Percentiles rank a stretch among this genome's conserved stretches.
Evolutionary conservation across 345 rosid genomes (phyloP).

Genomic region (Theobroma cacao): DNA sequence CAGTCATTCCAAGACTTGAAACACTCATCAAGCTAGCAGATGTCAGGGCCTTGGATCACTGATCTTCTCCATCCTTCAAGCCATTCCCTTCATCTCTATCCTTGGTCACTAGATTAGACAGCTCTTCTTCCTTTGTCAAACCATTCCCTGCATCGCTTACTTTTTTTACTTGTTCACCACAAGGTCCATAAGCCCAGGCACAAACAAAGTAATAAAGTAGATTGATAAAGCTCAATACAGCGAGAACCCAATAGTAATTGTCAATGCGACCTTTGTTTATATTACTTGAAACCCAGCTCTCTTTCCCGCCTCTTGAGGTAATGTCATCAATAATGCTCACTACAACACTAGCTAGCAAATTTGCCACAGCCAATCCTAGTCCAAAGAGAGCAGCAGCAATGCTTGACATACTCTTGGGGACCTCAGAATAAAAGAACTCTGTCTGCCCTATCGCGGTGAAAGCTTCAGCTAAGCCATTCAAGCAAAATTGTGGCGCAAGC

Average conservation of each 20-base stretch:
- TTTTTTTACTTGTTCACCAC: slow-evolving; percentile 30
- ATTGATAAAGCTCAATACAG: slow-evolving; percentile 51
- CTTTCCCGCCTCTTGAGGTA: slow-evolving; percentile 44
- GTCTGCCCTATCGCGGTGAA: slow-evolving; percentile 68
- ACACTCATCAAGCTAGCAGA: not conserved
- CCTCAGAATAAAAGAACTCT: slow-evolving; percentile 72
- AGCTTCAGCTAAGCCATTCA: slow-evolving; percentile 76
- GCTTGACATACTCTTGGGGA: slow-evolving; percentile 79
- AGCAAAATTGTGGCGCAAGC: slow-evolving; percentile 60
- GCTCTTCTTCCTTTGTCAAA: slow-evolving; percentile 36
- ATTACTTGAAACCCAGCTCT: slow-evolving; percentile 69
- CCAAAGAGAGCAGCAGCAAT: slow-evolving; percentile 61
- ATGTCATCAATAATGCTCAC: slow-evolving; percentile 32
- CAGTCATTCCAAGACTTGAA: not conserved
- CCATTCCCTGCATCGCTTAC: slow-evolving; percentile 36
- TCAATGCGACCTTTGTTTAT: slow-evolving; percentile 73
- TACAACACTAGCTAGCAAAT: slow-evolving; percentile 56
- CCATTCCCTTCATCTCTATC: slow-evolving; percentile 24
- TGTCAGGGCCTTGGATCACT: not conserved
- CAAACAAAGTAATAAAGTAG: slow-evolving; percentile 59
- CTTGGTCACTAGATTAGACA: slow-evolving; percentile 8
- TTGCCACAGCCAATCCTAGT: slow-evolving; percentile 64
- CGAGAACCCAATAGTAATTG: slow-evolving; percentile 73
- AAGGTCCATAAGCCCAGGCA: slow-evolving; percentile 76
- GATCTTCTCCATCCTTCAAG: slow-evolving; percentile 20